Conservation (phyloP, 108 stramenopile genomes). For the Cyclotella distinguenda region DNA sequence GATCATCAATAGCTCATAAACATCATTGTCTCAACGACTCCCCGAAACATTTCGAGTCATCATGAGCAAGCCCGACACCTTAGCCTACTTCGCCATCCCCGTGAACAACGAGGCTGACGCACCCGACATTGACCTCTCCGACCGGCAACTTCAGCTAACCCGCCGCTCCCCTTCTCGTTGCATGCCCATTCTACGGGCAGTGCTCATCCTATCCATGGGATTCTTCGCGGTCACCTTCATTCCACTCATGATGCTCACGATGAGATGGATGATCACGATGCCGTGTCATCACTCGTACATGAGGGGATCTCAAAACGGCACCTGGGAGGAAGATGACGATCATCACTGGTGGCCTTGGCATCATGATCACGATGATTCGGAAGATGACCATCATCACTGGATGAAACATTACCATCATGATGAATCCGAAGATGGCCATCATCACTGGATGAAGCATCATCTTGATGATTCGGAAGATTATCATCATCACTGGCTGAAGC, state of each 20-base stretch:
- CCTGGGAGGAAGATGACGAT: not conserved
- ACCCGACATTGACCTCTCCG: not conserved
- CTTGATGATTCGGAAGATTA: too few species aligned
- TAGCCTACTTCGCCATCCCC: not conserved
- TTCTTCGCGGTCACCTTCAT: not conserved
- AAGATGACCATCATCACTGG: too few species aligned
- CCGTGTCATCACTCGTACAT: not conserved
- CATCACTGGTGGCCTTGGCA: not conserved
- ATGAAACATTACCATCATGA: too few species aligned
- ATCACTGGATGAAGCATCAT: too few species aligned
- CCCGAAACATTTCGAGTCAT: too few species aligned
- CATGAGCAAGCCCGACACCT: too few species aligned
- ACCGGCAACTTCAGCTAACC: not conserved
- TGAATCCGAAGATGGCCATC: too few species aligned
- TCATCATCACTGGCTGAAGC: too few species aligned
- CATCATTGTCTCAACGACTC: too few species aligned
- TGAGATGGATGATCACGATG: not conserved
- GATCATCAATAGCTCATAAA: too few species aligned
- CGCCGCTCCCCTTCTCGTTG: not conserved
- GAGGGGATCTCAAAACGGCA: not conserved
- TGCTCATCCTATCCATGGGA: not conserved
- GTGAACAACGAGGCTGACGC: not conserved
- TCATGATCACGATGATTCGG: conserved; percentile 12
- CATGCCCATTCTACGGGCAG: not conserved
- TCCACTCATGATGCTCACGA: too few species aligned